Base-by-base conservation (phyloP, 768 basidiomycete species). In the Daedalea quercina region DNA sequence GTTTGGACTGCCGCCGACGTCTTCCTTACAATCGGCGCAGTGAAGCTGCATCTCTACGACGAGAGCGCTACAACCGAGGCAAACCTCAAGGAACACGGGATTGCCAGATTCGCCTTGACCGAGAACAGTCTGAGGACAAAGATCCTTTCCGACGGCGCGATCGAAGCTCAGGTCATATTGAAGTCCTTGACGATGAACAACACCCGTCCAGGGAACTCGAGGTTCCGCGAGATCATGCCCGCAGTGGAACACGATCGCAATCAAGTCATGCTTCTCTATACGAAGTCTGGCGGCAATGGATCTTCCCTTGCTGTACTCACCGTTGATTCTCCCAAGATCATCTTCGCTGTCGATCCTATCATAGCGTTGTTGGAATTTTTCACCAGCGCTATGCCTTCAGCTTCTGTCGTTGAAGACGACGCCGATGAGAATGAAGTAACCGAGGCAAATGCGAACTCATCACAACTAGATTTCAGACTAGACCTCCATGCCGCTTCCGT, bases 161-260 rank as follows among this genome's bases (percentile, higher is more conserved):
- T 80, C 54, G 92, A 96, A 66, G 85, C 87, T 2, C 94, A 96
- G 68, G 71, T 97, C 45, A 76, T 93, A 24, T 69, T 97, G n/a
- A 82, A 84, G 60, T 94, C 95, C 0, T 86, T 98, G 63, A 92
- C 92, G 0, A 86, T 97, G 76, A 84, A 79, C 67, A 94, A 95
- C 65, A 97, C 85, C 1, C 77, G 86, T 49, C 80, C 89, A 0
- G 90, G 91, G 7, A 74, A 74, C 44, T 88, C 91, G 23, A 85
- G 80, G 61, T 97, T 94, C 73, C 81, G 94, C 40, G 94, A 98
- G 67, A 94, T 99, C 52, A 90, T 99, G 55, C 95, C 96, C 12
- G 85, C 93, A 4, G 87, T 91, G 13, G 80, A 84, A 52, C 92
- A 96, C 60, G 80, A 85, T 54, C 75, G 89, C 47, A 94, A 94